Evolutionary conservation across 139 green algal genomes (phyloP), one percentile per base, ranked within the genome.

Genomic region (Prasinococcaceae sp.): DNA sequence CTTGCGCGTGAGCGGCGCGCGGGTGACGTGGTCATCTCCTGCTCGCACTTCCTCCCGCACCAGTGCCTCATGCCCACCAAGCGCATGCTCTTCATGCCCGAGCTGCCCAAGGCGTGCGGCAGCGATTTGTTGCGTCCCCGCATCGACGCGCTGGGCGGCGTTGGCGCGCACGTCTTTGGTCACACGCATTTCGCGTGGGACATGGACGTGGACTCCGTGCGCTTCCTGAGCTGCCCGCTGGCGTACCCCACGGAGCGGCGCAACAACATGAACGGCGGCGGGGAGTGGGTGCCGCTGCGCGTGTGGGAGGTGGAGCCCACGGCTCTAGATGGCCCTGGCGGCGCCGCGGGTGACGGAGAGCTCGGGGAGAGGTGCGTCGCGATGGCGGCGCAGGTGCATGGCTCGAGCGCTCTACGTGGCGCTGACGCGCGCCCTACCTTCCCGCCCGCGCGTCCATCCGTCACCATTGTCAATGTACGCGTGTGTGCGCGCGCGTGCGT

Each of bases 151-250:
- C 60, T 92, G 20, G 47, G 51, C 19, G 16, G 24, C 3, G 32
- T 20, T 9, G 43, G 30, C 9, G 20, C n/a, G 3, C 79, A 87
- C 53, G 29, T 80, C 3, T 87, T 84, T 58, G 79, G 79, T 0
- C 83, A 93, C 66, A 85, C 79, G 4, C 83, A 93, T 52, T 90
- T 93, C 56, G 58, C 59, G 2, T 90, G 78, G 79, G 81, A 93
- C 55, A 27, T 50, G 42, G 22, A 50, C 23, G n/a, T 49, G 19
- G 44, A 33, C 3, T 17, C 3, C 4, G 16, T 51, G 28, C 29
- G n/a, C 32, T 27, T 16, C 1, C 26, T 41, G n/a, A 35, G n/a
- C 6, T 12, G 14, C 0, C 72, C 78, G 1, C 57, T 92, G 30
- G 68, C 68, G 27, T 80, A 81, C 36, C 80, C 80, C 2, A 36